Evolutionary conservation across 108 stramenopile species (phyloP).

Genomic region (Pseudonitzschia delicatissima): DNA sequence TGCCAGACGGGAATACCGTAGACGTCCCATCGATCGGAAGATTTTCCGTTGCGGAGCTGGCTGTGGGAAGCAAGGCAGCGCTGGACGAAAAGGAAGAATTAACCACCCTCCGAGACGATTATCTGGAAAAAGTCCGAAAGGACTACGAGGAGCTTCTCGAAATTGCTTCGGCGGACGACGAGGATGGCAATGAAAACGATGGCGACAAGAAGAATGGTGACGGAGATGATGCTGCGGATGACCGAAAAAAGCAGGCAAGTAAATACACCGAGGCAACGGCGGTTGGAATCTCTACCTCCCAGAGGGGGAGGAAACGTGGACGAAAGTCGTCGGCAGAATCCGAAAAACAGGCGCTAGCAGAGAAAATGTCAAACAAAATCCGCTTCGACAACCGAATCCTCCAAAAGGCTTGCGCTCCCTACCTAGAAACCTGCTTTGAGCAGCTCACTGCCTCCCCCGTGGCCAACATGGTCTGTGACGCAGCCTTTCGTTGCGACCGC

Average conservation of each 20-base stretch:
- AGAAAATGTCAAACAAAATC: constrained; percentile 11
- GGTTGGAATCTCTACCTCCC: constrained; percentile 42
- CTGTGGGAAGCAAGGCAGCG: constrained; percentile 14
- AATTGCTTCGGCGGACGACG: constrained; percentile 16
- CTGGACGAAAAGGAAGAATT: constrained; percentile 26
- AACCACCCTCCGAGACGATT: constrained; percentile 37
- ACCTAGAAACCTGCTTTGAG: constrained; percentile 36
- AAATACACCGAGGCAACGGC: constrained; percentile 46
- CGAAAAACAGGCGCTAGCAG: background rate
- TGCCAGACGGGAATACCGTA: constrained; percentile 76
- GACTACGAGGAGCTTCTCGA: constrained; percentile 16
- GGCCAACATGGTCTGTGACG: constrained; percentile 83
- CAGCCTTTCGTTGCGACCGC: constrained; percentile 84
- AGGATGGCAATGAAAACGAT: constrained; percentile 1
- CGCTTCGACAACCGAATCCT: constrained; percentile 38
- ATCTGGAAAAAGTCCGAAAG: constrained; percentile 33
- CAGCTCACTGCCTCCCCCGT: constrained; percentile 64
- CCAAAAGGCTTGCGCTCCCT: constrained; percentile 44
- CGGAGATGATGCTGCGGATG: constrained; percentile 1
- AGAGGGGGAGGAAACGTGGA: constrained; percentile 25
- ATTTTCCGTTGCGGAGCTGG: constrained; percentile 67
- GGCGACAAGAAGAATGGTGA: background rate
- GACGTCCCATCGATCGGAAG: constrained; percentile 63
- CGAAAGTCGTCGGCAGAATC: background rate
- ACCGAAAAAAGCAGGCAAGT: constrained; percentile 15